Conservation (phyloP, 2,329 filamentous ascomycete genomes). For the Zelopaecilomyces penicillatus region DNA sequence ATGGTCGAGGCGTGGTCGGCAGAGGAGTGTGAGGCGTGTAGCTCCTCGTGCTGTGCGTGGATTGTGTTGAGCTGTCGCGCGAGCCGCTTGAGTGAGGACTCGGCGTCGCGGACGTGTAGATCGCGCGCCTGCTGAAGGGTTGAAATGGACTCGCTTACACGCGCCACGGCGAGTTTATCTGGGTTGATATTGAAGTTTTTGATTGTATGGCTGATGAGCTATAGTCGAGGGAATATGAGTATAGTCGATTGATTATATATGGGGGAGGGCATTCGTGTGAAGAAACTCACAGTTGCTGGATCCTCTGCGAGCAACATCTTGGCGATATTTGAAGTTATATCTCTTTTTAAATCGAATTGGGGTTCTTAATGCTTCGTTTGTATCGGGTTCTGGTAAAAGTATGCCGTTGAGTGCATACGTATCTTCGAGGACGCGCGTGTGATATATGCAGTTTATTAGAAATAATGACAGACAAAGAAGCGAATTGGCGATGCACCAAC, state of each 20-base stretch:
- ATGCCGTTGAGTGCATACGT: too few relatives aligned
- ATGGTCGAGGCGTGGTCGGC: constrained; percentile 77
- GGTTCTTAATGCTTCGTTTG: background rate
- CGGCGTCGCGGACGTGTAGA: constrained; percentile 63
- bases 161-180: constrained; percentile 75
- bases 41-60: constrained; percentile 67
- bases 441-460: too few relatives aligned
- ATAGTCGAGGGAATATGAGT: background rate
- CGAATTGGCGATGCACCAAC: background rate
- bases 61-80: constrained; percentile 69
- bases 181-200: constrained; percentile 90
- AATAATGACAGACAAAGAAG: background rate
- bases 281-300: constrained; percentile 62
- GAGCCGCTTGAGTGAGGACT: constrained; percentile 60
- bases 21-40: constrained; percentile 65
- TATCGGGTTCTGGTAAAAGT: background rate
- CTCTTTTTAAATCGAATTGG: background rate
- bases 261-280: background rate
- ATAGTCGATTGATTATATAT: too few relatives aligned
- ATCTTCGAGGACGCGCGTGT: too few relatives aligned
- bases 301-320: constrained; percentile 93
- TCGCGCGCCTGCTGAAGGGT: constrained; percentile 80
- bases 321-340: constrained; percentile 12
- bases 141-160: constrained; percentile 74
- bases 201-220: constrained; percentile 89